phyloP scores from a whole-genome alignment of 140 eudicot species.

The Erigeron philadelphicus region DNA sequence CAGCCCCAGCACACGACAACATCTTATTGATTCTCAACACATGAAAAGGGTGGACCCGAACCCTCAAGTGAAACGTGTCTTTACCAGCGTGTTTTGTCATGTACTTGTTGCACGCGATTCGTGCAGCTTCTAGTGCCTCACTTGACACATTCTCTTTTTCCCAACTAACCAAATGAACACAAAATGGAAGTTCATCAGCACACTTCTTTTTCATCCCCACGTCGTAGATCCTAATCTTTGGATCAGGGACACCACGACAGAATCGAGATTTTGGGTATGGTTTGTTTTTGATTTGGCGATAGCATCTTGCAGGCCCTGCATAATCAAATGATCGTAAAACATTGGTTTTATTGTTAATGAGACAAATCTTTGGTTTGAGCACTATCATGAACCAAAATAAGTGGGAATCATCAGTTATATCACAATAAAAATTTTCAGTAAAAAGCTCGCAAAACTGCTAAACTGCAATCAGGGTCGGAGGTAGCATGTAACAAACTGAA shows the following conservation, averaged over 20 bases:
- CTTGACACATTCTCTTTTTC: slow-evolving; percentile 42
- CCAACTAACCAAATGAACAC: slow-evolving; percentile 55
- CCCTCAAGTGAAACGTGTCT: slow-evolving; percentile 43
- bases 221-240: slow-evolving; percentile 48
- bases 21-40: slow-evolving; percentile 39
- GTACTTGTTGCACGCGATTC: slow-evolving; percentile 60
- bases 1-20: slow-evolving; percentile 45
- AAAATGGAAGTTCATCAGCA: slow-evolving; percentile 55
- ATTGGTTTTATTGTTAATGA: background rate
- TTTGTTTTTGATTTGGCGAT: slow-evolving; percentile 40
- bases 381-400: background rate
- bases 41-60: slow-evolving; percentile 64
- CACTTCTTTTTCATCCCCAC: slow-evolving; percentile 55
- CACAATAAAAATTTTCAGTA: too few relatives aligned
- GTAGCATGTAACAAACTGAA: too few relatives aligned
- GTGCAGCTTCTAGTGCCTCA: slow-evolving; percentile 44
- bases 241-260: slow-evolving; percentile 45
- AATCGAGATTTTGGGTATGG: slow-evolving; percentile 37
- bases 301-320: slow-evolving; percentile 43
- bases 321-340: background rate
- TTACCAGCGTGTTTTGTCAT: slow-evolving; percentile 55
- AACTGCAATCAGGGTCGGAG: too few relatives aligned
- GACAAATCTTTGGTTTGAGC: background rate
- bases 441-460: too few relatives aligned
- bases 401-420: too few relatives aligned